Conservation (phyloP, 805 yeast species). For the Candida dendrica region DNA sequence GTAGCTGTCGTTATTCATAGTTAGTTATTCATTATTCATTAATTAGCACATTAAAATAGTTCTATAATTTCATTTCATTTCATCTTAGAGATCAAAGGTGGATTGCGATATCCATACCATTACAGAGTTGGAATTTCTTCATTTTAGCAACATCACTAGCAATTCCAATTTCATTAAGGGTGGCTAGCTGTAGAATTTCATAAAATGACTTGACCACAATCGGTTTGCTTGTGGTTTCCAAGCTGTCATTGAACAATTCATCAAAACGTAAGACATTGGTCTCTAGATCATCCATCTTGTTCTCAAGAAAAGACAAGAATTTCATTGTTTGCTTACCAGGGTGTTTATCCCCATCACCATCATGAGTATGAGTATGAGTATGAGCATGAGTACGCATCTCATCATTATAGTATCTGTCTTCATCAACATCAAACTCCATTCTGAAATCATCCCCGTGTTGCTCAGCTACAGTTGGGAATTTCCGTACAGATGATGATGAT, state of each 20-base stretch:
- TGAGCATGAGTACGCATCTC: too few species aligned
- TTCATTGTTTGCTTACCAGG: constrained; percentile 11
- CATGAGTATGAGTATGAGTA: too few species aligned
- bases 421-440: constrained; percentile 6
- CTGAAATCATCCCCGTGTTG: constrained; percentile 9
- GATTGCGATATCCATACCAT: not conserved
- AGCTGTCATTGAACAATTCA: constrained; percentile 7
- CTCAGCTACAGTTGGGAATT: constrained; percentile 7
- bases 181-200: constrained; percentile 19
- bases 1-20: too few species aligned
- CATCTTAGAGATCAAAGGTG: not conserved
- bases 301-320: constrained; percentile 14
- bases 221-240: constrained; percentile 1
- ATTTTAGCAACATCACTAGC: not conserved
- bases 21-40: too few species aligned
- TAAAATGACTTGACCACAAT: constrained; percentile 19
- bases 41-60: too few species aligned
- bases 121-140: not conserved
- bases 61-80: too few species aligned
- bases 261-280: constrained; percentile 7
- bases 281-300: constrained; percentile 10
- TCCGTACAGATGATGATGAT: constrained; percentile 9
- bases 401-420: not conserved
- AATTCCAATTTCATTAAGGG: constrained; percentile 11
- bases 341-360: constrained; percentile 1